These are phyloP conservation scores for Cadophora luteo-olivacea DNA, from an alignment of 2,329 filamentous ascomycete genomes.

Conservation along the genomic window DNA sequence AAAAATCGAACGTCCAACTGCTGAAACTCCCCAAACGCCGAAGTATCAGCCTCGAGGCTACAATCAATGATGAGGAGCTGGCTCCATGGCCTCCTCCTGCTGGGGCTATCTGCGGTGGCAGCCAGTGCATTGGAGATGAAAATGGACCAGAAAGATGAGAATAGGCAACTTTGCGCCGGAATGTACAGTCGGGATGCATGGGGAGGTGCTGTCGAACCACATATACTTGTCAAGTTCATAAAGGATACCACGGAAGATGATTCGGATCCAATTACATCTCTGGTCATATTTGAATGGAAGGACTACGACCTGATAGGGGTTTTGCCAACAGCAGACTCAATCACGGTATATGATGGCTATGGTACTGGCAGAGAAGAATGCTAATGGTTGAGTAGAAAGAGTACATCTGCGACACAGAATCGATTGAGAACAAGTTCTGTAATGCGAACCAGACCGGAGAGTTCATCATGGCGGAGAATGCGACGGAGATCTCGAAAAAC, in stretches of 20 bases:
- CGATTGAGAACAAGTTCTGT: conserved; percentile 74
- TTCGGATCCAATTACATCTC: conserved; percentile 77
- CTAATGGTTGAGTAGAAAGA: conserved; percentile 58
- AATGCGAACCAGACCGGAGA: conserved; percentile 79
- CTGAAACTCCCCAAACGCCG: conserved; percentile 3
- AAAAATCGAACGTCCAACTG: background rate
- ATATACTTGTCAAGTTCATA: conserved; percentile 84
- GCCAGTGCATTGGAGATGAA: conserved; percentile 62
- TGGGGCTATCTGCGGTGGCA: conserved; percentile 62
- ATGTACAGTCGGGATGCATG: conserved; percentile 93
- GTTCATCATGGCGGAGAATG: conserved; percentile 82
- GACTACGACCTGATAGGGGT: conserved; percentile 83
- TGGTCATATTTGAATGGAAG: conserved; percentile 94
- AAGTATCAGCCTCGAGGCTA: conserved; percentile 39
- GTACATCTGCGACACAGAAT: conserved; percentile 78
- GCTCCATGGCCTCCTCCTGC: conserved; percentile 54
- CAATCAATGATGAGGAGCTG: conserved; percentile 60
- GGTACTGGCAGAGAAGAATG: conserved; percentile 14
- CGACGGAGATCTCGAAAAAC: conserved; percentile 72
- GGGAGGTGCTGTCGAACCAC: conserved; percentile 88
- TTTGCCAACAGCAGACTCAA: conserved; percentile 59
- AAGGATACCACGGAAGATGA: conserved; percentile 62
- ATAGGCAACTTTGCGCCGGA: conserved; percentile 82
- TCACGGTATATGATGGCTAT: conserved; percentile 54
- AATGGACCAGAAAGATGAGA: conserved; percentile 74